Conservation (phyloP, 352 stramenopile genomes). For the Phytophthora rubi region DNA sequence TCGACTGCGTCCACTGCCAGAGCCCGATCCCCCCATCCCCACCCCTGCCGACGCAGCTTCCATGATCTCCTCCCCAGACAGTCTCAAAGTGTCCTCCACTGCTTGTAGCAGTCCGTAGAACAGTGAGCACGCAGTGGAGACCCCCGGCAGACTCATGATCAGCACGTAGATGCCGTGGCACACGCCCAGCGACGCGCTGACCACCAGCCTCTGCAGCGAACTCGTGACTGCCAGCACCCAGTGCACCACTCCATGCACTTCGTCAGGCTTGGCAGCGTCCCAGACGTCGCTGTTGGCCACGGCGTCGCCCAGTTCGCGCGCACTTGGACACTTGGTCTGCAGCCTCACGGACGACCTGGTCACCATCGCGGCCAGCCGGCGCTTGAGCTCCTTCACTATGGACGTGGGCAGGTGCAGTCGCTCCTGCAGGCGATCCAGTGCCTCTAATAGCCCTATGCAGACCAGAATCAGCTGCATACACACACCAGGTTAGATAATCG, state of each 20-base stretch:
- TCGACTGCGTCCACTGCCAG: conserved; percentile 28
- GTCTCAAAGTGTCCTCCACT: conserved; percentile 67
- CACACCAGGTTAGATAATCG: conserved; percentile 13
- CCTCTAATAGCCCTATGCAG: conserved; percentile 78
- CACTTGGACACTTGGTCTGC: conserved; percentile 35
- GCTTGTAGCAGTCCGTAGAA: conserved; percentile 75
- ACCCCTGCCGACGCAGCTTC: conserved; percentile 31
- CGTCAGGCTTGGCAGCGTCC: conserved; percentile 57
- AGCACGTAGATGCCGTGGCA: conserved; percentile 79
- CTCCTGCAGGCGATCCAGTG: conserved; percentile 77
- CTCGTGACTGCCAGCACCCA: conserved; percentile 65
- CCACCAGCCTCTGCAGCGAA: conserved; percentile 64
- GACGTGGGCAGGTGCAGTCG: conserved; percentile 67
- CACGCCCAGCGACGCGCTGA: conserved; percentile 54
- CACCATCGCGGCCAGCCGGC: conserved; percentile 69
- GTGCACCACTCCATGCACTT: conserved; percentile 73
- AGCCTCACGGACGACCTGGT: conserved; percentile 50
- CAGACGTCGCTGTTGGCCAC: conserved; percentile 70
- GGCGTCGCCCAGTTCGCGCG: conserved; percentile 42
- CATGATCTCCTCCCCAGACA: conserved; percentile 51
- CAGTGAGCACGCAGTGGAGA: conserved; percentile 71
- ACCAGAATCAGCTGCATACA: conserved; percentile 70
- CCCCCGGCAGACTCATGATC: conserved; percentile 75
- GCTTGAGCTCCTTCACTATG: conserved; percentile 81
- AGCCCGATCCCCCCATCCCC: conserved; percentile 17